A percentile compares a stretch with the other conserved stretches of the same genome.
Evolutionary conservation across 495 filamentous ascomycete genomes (phyloP).

Genomic region (Penicillium argentinense): DNA sequence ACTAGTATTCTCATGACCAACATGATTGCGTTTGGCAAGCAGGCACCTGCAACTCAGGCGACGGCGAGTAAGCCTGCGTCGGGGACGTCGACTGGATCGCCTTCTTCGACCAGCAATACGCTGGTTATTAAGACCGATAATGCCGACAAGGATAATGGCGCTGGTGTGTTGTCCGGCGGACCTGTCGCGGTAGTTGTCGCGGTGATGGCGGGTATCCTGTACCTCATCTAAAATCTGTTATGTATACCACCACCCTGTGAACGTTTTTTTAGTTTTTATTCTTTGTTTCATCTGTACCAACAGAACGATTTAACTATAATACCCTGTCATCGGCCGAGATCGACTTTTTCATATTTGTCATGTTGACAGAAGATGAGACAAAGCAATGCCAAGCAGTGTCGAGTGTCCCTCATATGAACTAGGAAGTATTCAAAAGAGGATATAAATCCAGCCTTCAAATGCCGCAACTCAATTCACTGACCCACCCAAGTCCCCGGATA

Average conservation of each 20-base stretch:
- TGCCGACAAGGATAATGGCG: constrained; percentile 2
- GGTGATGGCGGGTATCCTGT: constrained; percentile 4
- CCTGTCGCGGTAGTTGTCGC: not conserved
- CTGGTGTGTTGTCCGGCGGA: constrained; percentile 7
- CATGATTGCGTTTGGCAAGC: constrained; percentile 35
- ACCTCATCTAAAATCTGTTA: too few relatives aligned
- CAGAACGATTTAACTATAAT: too few relatives aligned
- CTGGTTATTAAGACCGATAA: not conserved
- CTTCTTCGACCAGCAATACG: not conserved
- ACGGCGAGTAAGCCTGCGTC: constrained; percentile 19
- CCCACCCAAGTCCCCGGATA: not conserved
- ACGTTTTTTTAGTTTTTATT: not conserved
- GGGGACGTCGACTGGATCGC: not conserved
- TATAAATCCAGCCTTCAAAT: not conserved
- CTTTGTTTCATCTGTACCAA: too few relatives aligned
- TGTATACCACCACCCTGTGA: constrained; percentile 8
- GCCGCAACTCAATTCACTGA: not conserved
- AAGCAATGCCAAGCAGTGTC: too few relatives aligned
- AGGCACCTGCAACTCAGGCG: not conserved
- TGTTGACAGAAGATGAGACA: too few relatives aligned
- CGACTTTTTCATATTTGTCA: not conserved
- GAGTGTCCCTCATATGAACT: too few relatives aligned
- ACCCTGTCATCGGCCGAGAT: too few relatives aligned
- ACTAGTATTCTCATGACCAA: constrained; percentile 55
- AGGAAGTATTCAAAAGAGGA: too few relatives aligned